Evolutionary conservation across 345 rosid species (phyloP), one percentile per base, ranked within the genome.

Genomic region (Aquilaria yunnanensis): DNA sequence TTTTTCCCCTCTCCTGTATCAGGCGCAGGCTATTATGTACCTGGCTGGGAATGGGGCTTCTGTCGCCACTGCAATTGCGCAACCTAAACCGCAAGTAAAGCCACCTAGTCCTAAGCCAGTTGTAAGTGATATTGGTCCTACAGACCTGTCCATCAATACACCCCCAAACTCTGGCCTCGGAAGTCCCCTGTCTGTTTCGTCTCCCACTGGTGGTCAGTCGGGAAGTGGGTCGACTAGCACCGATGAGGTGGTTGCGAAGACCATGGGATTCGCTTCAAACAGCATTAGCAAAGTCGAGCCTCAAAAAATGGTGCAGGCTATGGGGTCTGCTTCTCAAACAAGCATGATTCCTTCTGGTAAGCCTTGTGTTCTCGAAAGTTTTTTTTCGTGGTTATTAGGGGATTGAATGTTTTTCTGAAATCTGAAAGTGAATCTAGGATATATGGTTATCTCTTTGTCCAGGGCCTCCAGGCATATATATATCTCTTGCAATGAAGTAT

Each of bases 1-100:
- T 37, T 23, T 23, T 23, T 23, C 1, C 23, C 23, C 23, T 23
- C 43, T 9, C 7, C 8, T 37, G 43, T 9, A 2, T 37, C 81
- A 94, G 99, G 99, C 96, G 57, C 93, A 79, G 69, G 88, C 96
- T 62, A 88, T 94, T 69, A 87, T 95, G 96, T 68, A 72, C 54
- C 76, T 83, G 78, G 99, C 97, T 9, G 84, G 86, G 23, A 88
- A 76, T 53, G 82, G 88, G 9, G 59, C 80, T 60, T 52, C 79
- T 37, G 51, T 67, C 12, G 32, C 77, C 50, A 62, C 77, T 30
- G 71, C 61, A 41, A 51, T 47, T 23, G 53, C 71, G 50, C 80
- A 71, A 52, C 78, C 82, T 31, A 60, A 67, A 51, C 41, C 62
- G 57, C 82, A 74, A 63, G 60, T 57, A 65, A 83, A 63, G 46